Base-by-base conservation (phyloP, 345 rosid species). In the Murraya paniculata region DNA sequence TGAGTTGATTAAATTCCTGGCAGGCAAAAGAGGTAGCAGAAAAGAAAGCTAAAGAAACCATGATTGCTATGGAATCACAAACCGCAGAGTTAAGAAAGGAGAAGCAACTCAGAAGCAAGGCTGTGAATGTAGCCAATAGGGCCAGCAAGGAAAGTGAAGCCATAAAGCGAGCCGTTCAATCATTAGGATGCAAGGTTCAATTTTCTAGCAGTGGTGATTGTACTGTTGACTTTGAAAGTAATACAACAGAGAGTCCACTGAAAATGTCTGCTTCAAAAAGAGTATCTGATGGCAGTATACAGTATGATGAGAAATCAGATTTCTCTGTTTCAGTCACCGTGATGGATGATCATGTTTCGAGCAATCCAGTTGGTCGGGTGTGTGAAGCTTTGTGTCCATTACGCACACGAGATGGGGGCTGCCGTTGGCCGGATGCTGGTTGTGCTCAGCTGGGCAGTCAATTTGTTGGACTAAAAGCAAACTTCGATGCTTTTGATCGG, bases 361-460 rank as follows among this genome's bases (percentile, higher is more conserved):
- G 80, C 74, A 86, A 79, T 70, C 84, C 87, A 19, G 36, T 81
- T 24, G 72, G 81, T 68, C 80, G 83, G 36, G 87, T 86, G 21
- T 90, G 97, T 80, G 95, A 90, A 82, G 79, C 85, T 61, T 62
- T 91, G 81, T 94, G 99, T 73, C 97, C 96, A 0, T 73, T 89
- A 81, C 87, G 91, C 71, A 59, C 94, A 39, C 85, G 84, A 30
- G 93, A 94, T 64, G 95, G 94, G 82, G 91, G 87, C 39, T 96
- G 99, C 80, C 82, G 87, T 64, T 91, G 99, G 98, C 98, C 99
- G 3, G 98, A 94, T 68, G 95, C 93, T 7, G 91, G 88, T 28
- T 96, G 99, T 88, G 94, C 94, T 68, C 97, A 90, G 79, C 79
- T 87, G 14, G 82, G 92, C 78, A 90, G 95, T 80, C 99, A 96